Conservation (phyloP, 2,329 filamentous ascomycete genomes). For the Fusarium nygamai region DNA sequence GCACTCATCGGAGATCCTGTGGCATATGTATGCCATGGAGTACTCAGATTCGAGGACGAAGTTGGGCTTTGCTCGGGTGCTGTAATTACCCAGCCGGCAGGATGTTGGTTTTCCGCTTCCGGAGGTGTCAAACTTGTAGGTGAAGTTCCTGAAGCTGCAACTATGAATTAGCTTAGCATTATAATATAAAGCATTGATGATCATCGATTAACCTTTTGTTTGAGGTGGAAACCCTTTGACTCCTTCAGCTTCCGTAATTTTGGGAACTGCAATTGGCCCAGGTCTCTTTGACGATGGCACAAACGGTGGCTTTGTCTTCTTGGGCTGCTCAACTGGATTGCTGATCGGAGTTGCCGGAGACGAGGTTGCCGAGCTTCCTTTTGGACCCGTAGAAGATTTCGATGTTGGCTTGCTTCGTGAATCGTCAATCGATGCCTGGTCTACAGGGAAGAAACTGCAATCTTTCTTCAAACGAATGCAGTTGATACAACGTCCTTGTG, state of each 20-base stretch:
- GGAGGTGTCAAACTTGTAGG: conserved; percentile 10
- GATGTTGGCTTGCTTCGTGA: conserved; percentile 54
- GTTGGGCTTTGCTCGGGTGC: conserved; percentile 52
- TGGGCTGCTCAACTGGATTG: conserved; percentile 54
- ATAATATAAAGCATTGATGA: conserved; percentile 24
- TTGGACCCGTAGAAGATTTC: conserved; percentile 52
- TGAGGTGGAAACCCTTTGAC: conserved; percentile 53
- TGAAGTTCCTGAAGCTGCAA: conserved; percentile 21
- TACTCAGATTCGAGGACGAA: conserved; percentile 56
- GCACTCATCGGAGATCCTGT: conserved; percentile 62
- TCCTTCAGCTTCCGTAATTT: conserved; percentile 52
- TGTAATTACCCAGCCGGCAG: conserved; percentile 57
- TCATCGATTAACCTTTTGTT: conserved; percentile 51
- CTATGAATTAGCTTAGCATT: conserved; percentile 3
- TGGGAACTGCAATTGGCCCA: conserved; percentile 56
- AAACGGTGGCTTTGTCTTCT: conserved; percentile 51
- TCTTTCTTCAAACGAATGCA: conserved; percentile 95
- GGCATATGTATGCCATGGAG: conserved; percentile 61
- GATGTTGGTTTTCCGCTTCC: conserved; percentile 51
- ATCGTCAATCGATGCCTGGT: conserved; percentile 71
- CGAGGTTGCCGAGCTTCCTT: conserved; percentile 57
- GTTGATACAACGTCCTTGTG: conserved; percentile 83
- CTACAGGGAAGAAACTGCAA: conserved; percentile 91
- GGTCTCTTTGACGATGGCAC: conserved; percentile 57
- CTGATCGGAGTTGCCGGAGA: conserved; percentile 59